Evolutionary conservation across 1,139 yeast genomes (phyloP), one percentile per base, ranked within the genome.

Genomic region (Suhomyces yuchorum): DNA sequence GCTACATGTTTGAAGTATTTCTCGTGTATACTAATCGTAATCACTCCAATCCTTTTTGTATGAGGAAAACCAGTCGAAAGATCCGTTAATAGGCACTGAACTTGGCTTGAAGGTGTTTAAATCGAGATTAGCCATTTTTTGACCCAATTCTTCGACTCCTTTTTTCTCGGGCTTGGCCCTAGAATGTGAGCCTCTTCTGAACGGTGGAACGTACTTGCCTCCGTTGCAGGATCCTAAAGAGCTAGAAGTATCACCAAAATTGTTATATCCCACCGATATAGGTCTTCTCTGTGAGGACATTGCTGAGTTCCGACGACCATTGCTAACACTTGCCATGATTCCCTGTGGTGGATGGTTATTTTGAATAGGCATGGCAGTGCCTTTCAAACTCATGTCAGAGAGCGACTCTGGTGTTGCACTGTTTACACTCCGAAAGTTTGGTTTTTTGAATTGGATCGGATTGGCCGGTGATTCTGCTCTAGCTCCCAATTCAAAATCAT

Each of bases 181-280:
- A 36, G 46, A 40, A 22, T 67, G 71, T 1, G 78, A 71, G 0
- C 75, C 75, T 60, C 92, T 73, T 59, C 87, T 70, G 60, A 80
- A 84, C 15, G 92, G 93, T 24, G 92, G 92, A 39, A 86, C 70
- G 57, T 86, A 86, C 60, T 83, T 84, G 1, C 86, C 86, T 34
- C 74, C 67, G 8, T 63, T 48, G 36, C 71, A 24, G 12, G 47
- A 37, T 38, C 39, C 46, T 11, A 36, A 32, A 3, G 46, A 43
- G 26, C 38, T 43, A 8, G 46, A 32, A 1, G 42, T 23, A 23
- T 40, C 43, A 19, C 23, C 39, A 28, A 40, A 35, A n/a, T 39
- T 35, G 28, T 39, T 40, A 34, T 37, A 44, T 6, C 54, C 56
- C 33, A 50, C 50, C 4, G 59, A 56, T 15, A 51, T 43, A 3